Base-by-base conservation (phyloP, 2,329 filamentous ascomycete genomes). In the Claviceps sp. region DNA sequence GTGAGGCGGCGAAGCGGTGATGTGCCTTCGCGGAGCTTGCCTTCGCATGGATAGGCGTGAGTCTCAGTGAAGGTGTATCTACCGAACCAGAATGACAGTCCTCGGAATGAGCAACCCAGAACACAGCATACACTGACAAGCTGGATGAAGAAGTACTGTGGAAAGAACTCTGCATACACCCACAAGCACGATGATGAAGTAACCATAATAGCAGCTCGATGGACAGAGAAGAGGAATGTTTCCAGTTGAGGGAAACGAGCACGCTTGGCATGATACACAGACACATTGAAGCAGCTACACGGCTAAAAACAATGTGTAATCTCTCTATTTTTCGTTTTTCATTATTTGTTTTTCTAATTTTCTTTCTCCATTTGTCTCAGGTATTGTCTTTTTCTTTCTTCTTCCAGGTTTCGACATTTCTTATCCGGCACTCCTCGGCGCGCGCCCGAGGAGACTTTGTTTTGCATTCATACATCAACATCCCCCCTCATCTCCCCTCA, bases 1-100 rank as follows among this genome's bases (percentile, higher is more conserved):
- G 59, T 65, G 29, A 71, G 73, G 46, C 72, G 75, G 53, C 73
- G 75, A 54, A 80, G 78, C 61, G 77, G 76, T 50, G 78, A 80
- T 49, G 66, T 74, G 50, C 75, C 74, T 53, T 75, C 77, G 44
- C 74, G 77, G 47, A 79, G 77, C 61, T 67, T 77, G 42, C 73
- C 74, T 29, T 72, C 70, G 13, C 68, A 75, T 56, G 65, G 68
- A 50, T 75, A 71, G 44, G 61, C 64, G 9, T 68, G 52, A 61
- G 17, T 4, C 20, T 20, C 20, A 20, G 20, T 20, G 20, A 20
- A 20, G 20, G 26, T 47, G 50, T 45, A 53, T 23, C 39, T 22
- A n/a, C 29, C 45, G 40, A 11, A 11, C 8, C 29, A 34, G 29
- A 11, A 34, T 11, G 29, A 34, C 29, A 34, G 29, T 34, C 29